Evolutionary conservation across 306 rosid species (phyloP).

Genomic region (Argentina anserina): DNA sequence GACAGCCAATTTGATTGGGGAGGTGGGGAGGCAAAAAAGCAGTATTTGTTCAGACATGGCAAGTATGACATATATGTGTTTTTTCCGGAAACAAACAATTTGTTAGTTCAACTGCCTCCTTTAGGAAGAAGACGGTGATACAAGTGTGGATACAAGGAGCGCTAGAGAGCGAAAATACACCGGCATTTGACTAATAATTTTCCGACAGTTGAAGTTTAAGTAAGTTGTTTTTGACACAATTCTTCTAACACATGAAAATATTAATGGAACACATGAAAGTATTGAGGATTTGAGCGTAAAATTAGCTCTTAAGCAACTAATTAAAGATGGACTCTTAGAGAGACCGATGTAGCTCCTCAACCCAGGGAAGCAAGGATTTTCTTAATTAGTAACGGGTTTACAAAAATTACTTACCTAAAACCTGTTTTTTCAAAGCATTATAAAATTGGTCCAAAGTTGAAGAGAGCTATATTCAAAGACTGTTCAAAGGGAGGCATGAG

Average conservation of each 20-base stretch:
- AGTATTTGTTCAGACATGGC: slow-evolving; percentile 2
- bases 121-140: slow-evolving; percentile 28
- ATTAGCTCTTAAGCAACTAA: too few relatives aligned
- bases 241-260: too few relatives aligned
- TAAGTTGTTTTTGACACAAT: too few relatives aligned
- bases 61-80: slow-evolving; percentile 3
- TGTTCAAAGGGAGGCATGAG: slow-evolving; percentile 9
- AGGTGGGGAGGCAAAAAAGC: neutral
- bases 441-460: neutral
- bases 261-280: too few relatives aligned
- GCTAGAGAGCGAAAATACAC: neutral
- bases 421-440: neutral
- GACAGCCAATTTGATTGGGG: slow-evolving; percentile 2
- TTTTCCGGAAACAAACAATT: neutral
- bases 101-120: slow-evolving; percentile 8
- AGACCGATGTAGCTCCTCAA: neutral
- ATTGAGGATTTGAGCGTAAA: too few relatives aligned
- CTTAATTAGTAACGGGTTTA: neutral
- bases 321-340: too few relatives aligned
- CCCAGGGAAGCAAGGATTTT: neutral
- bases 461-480: neutral
- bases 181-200: neutral
- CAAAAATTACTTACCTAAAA: neutral
- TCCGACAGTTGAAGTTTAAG: too few relatives aligned
- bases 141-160: slow-evolving; percentile 1